Evolutionary conservation across 192 early-diverging fungal species (phyloP).

Genomic region (Spizellomyces sp.): DNA sequence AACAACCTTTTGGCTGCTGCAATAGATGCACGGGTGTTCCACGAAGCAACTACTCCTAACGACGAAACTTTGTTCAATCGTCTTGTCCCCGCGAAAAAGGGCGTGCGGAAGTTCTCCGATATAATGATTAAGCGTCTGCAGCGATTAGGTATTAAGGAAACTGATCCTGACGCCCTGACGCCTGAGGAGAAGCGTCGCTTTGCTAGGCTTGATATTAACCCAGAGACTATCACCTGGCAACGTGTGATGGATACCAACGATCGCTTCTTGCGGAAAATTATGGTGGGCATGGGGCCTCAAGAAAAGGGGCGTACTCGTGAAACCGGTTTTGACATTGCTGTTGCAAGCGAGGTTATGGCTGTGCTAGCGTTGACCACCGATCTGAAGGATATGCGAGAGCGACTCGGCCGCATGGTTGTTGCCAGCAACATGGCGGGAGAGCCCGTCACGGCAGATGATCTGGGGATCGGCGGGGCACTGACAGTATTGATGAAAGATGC

Average conservation of each 20-base stretch:
- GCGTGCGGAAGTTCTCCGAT: constrained; percentile 76
- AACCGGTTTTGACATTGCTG: constrained; percentile 97
- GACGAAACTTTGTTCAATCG: constrained; percentile 86
- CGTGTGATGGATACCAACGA: constrained; percentile 97
- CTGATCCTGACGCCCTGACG: constrained; percentile 77
- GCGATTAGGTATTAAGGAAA: constrained; percentile 81
- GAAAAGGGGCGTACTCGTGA: constrained; percentile 84
- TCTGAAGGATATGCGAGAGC: constrained; percentile 88
- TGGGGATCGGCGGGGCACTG: constrained; percentile 93
- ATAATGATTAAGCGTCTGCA: constrained; percentile 82
- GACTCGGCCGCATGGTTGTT: constrained; percentile 94
- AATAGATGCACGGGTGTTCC: constrained; percentile 97
- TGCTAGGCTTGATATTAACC: constrained; percentile 93
- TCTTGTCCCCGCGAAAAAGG: constrained; percentile 86
- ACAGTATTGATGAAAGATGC: constrained; percentile 98
- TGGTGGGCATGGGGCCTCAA: constrained; percentile 82
- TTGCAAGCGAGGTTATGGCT: constrained; percentile 99
- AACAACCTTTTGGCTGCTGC: constrained; percentile 98
- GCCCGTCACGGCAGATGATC: constrained; percentile 93
- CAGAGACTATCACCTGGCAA: constrained; percentile 94
- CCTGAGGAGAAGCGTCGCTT: constrained; percentile 77
- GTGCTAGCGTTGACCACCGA: constrained; percentile 91
- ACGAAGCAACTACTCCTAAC: constrained; percentile 80
- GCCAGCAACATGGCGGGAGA: constrained; percentile 78
- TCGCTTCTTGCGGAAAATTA: constrained; percentile 90